A percentile compares a stretch with the other conserved stretches of the same genome.
Conservation (phyloP, 2,329 filamentous ascomycete genomes). For the Ramularia endophylla region DNA sequence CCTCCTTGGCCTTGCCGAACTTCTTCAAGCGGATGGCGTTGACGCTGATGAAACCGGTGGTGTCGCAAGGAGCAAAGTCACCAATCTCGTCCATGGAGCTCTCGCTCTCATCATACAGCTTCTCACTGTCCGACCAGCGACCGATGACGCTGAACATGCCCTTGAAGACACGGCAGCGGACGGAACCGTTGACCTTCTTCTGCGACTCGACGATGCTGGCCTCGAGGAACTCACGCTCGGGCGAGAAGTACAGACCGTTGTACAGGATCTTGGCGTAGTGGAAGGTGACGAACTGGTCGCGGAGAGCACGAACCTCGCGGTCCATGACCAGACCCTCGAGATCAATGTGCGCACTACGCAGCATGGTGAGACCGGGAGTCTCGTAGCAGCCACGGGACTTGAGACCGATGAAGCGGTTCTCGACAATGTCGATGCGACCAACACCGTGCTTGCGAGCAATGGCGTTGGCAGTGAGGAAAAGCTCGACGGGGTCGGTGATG, state of each 20-base stretch:
- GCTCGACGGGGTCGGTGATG: constrained; percentile 62
- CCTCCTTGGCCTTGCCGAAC: constrained; percentile 35
- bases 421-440: constrained; percentile 77
- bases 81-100: constrained; percentile 65
- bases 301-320: constrained; percentile 60
- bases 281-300: constrained; percentile 65
- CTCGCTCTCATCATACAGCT: constrained; percentile 62
- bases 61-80: constrained; percentile 61
- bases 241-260: constrained; percentile 64
- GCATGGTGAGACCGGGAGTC: constrained; percentile 52
- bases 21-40: constrained; percentile 55
- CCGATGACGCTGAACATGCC: constrained; percentile 57
- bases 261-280: constrained; percentile 55
- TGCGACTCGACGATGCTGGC: constrained; percentile 56
- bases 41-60: constrained; percentile 64
- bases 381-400: constrained; percentile 82
- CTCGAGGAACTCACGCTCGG: constrained; percentile 66
- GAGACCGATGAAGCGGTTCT: constrained; percentile 73
- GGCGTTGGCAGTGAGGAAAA: constrained; percentile 66
- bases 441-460: constrained; percentile 68
- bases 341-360: constrained; percentile 55
- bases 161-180: constrained; percentile 62
- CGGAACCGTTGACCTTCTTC: constrained; percentile 55
- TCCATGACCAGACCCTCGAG: constrained; percentile 63
- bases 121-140: constrained; percentile 58